A percentile compares a stretch with the other conserved stretches of the same genome.
phyloP scores from a whole-genome alignment of 148 eudicot genomes.

The Drosera capensis region DNA sequence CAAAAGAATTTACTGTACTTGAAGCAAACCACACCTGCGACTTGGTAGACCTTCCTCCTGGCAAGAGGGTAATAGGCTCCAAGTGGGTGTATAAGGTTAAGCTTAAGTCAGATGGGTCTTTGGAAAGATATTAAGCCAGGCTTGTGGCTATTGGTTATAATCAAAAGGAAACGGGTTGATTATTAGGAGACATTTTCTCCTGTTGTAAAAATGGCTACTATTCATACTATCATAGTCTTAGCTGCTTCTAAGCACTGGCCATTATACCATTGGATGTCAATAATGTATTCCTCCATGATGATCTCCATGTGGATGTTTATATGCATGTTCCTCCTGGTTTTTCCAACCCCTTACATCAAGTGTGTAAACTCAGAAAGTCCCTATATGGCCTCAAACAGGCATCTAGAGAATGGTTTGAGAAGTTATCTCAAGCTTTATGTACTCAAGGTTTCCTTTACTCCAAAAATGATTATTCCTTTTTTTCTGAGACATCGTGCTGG shows the following conservation, averaged over 20 bases:
- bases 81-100: conserved; percentile 1
- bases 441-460: background rate
- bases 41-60: background rate
- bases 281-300: background rate
- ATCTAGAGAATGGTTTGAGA: background rate
- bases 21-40: background rate
- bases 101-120: background rate
- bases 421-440: background rate
- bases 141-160: background rate
- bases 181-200: background rate
- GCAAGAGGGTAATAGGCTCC: background rate
- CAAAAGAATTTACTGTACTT: background rate
- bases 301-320: background rate
- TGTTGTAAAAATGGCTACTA: background rate
- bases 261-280: background rate
- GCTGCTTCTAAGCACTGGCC: background rate
- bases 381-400: too few species aligned
- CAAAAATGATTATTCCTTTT: background rate
- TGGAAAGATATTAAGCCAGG: background rate
- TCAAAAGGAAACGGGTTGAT: background rate
- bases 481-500: background rate
- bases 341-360: background rate
- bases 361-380: background rate
- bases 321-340: background rate
- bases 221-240: background rate